Percentiles rank a stretch among this genome's conserved stretches.
These are phyloP conservation scores for Ceratocystis harringtonii DNA, from an alignment of 2,329 filamentous ascomycete genomes.

Conservation along the genomic window DNA sequence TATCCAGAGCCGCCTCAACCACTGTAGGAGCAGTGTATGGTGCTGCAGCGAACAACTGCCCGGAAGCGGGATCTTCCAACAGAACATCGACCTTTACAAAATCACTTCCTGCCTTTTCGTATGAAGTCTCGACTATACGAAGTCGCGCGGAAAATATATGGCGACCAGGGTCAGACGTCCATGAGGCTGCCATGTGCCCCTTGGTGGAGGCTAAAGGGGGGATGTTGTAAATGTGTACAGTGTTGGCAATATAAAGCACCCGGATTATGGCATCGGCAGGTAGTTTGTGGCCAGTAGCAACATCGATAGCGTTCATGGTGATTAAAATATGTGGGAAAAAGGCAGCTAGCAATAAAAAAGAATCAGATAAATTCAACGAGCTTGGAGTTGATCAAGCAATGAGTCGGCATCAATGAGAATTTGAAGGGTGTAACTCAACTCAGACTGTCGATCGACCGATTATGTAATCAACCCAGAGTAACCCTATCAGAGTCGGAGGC, in stretches of 20 bases:
- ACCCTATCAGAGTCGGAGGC: neutral
- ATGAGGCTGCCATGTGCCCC: constrained; percentile 62
- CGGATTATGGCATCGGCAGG: constrained; percentile 69
- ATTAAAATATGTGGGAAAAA: neutral
- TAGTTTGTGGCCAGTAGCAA: constrained; percentile 51
- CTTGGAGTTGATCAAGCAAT: neutral
- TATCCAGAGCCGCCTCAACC: constrained; percentile 68
- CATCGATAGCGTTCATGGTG: constrained; percentile 51
- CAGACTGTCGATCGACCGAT: neutral
- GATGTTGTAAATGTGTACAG: constrained; percentile 76
- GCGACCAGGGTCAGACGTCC: constrained; percentile 55
- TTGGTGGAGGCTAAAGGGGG: constrained; percentile 63
- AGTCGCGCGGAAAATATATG: constrained; percentile 78
- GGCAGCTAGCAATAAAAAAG: too few relatives aligned
- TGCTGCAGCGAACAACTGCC: constrained; percentile 68
- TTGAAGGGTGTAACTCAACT: neutral
- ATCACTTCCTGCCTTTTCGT: constrained; percentile 33
- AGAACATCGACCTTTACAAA: constrained; percentile 56
- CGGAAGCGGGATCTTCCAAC: constrained; percentile 58
- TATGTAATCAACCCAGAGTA: neutral
- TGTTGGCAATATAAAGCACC: constrained; percentile 59
- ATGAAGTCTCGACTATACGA: constrained; percentile 61
- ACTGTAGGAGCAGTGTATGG: constrained; percentile 53
- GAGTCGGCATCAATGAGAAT: neutral
- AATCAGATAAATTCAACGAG: neutral